A percentile compares a stretch with the other conserved stretches of the same genome.
Conservation (phyloP, 345 rosid genomes). For the Draba incana region DNA sequence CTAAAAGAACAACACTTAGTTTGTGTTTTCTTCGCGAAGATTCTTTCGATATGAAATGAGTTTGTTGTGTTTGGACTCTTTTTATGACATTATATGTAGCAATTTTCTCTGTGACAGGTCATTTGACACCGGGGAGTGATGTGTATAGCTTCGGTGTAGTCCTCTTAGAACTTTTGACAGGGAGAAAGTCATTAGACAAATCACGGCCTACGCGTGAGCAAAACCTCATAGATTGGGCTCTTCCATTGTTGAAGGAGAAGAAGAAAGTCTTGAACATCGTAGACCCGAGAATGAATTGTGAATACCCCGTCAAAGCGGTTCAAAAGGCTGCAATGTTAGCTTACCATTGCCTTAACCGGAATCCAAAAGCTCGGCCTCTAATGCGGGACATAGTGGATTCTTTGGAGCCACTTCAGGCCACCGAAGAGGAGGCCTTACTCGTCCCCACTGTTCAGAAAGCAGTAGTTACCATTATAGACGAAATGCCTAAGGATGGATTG, state of each 20-base stretch:
- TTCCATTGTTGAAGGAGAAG: slow-evolving; percentile 87
- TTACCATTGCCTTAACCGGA: slow-evolving; percentile 87
- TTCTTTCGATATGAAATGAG: slow-evolving; percentile 10
- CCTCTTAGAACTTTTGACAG: slow-evolving; percentile 76
- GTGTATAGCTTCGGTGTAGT: slow-evolving; percentile 90
- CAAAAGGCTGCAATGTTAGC: slow-evolving; percentile 97
- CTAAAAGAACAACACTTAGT: not conserved
- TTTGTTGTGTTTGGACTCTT: slow-evolving; percentile 19
- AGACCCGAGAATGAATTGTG: slow-evolving; percentile 75
- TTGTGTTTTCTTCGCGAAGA: not conserved
- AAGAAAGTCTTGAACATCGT: slow-evolving; percentile 74
- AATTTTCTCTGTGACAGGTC: slow-evolving; percentile 52
- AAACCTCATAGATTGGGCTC: slow-evolving; percentile 88
- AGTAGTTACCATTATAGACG: slow-evolving; percentile 51
- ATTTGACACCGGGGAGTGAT: slow-evolving; percentile 84
- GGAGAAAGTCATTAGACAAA: slow-evolving; percentile 87
- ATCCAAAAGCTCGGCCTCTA: slow-evolving; percentile 96
- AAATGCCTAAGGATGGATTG: slow-evolving; percentile 47
- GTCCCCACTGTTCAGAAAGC: slow-evolving; percentile 44
- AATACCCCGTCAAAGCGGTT: slow-evolving; percentile 73
- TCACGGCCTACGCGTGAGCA: slow-evolving; percentile 86
- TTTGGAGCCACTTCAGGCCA: slow-evolving; percentile 82
- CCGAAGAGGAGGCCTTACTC: slow-evolving; percentile 44
- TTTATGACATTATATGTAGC: not conserved
- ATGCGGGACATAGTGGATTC: slow-evolving; percentile 97